Percentiles rank a stretch among this genome's conserved stretches.
phyloP scores from a whole-genome alignment of 768 basidiomycete species.

The Tylopilus intermedius region DNA sequence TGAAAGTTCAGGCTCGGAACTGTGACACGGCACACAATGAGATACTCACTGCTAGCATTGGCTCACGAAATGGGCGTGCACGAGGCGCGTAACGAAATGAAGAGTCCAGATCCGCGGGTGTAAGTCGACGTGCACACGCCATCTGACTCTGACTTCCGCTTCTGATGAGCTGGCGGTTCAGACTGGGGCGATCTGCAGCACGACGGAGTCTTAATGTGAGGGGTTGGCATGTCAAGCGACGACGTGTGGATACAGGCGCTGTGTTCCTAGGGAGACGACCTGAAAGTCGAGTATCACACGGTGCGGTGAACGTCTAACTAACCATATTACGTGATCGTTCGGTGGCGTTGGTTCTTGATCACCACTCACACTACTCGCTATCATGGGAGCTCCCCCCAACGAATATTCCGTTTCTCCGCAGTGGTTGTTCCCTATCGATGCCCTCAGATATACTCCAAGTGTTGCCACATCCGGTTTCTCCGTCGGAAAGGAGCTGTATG shows the following conservation, averaged over 20 bases:
- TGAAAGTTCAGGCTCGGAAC: background rate
- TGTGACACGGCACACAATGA: background rate
- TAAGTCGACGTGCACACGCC: conserved; percentile 17
- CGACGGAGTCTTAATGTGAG: background rate
- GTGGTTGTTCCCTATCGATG: conserved; percentile 67
- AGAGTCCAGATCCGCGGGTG: conserved; percentile 30
- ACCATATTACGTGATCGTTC: conserved; percentile 24
- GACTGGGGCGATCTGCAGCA: background rate
- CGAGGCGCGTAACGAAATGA: conserved; percentile 24
- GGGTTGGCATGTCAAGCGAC: background rate
- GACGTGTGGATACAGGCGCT: too few species aligned
- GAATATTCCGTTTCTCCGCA: conserved; percentile 40
- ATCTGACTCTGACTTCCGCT: conserved; percentile 14
- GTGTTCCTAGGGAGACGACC: conserved; percentile 3
- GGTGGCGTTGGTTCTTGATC: conserved; percentile 20
- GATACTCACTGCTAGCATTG: conserved; percentile 5
- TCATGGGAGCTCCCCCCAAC: conserved; percentile 22
- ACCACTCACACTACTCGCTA: background rate
- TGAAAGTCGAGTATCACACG: background rate
- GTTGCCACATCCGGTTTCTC: conserved; percentile 40
- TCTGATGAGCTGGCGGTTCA: conserved; percentile 19
- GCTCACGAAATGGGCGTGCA: conserved; percentile 12
- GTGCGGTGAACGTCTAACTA: background rate
- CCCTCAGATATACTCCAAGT: conserved; percentile 57
- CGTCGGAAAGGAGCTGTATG: conserved; percentile 67